These are phyloP conservation scores for Phytopythium oedochilum DNA, from an alignment of 352 stramenopile genomes.

Conservation along the genomic window DNA sequence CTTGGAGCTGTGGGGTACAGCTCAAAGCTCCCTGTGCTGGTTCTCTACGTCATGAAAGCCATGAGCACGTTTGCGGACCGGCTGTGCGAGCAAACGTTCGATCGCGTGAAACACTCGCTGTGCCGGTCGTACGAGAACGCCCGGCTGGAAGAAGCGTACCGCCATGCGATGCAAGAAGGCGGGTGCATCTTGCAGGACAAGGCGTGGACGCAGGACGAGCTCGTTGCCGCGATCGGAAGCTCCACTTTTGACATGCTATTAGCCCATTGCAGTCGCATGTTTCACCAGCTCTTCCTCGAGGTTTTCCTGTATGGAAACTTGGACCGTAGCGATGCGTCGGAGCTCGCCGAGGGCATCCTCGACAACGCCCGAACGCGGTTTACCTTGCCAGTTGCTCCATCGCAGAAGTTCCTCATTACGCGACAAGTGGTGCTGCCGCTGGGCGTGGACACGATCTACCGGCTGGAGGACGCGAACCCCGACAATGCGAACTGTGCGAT, in stretches of 20 bases:
- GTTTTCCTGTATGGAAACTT: conserved; percentile 75
- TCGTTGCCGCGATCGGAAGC: conserved; percentile 48
- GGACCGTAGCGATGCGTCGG: conserved; percentile 20
- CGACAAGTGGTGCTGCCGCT: conserved; percentile 42
- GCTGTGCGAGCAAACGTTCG: conserved; percentile 31
- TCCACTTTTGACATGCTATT: conserved; percentile 26
- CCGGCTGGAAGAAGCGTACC: conserved; percentile 40
- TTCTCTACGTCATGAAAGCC: conserved; percentile 60
- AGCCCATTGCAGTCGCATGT: conserved; percentile 33
- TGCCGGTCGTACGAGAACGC: conserved; percentile 48
- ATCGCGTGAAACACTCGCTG: conserved; percentile 31
- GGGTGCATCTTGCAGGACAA: conserved; percentile 24
- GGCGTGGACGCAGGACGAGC: conserved; percentile 30
- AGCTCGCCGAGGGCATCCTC: conserved; percentile 15
- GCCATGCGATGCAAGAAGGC: conserved; percentile 31
- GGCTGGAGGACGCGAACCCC: conserved; percentile 50
- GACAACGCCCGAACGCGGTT: conserved; percentile 17
- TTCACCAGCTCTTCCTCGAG: conserved; percentile 73
- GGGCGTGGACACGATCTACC: conserved; percentile 43
- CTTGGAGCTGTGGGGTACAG: too few species aligned
- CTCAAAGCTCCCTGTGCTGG: conserved; percentile 78
- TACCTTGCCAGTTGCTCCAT: conserved; percentile 13
- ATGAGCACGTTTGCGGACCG: conserved; percentile 25
- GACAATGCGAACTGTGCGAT: conserved; percentile 77
- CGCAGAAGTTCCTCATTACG: conserved; percentile 21